These are phyloP conservation scores for Yueomyces sp. DNA, from an alignment of 1,139 yeast species.

Conservation along the genomic window DNA sequence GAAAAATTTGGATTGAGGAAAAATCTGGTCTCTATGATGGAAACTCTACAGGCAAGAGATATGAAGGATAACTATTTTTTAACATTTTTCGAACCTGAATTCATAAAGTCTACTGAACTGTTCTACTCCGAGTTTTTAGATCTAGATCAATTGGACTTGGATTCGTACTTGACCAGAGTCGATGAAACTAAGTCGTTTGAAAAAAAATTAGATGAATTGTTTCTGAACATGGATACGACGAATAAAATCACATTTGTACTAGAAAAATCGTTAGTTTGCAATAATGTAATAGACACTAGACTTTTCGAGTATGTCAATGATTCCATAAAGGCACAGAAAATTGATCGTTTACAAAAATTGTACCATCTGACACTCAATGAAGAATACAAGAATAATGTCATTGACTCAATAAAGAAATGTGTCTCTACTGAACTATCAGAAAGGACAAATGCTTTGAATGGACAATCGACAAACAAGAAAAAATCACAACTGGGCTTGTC, in stretches of 20 bases:
- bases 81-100: conserved; percentile 53
- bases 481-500: conserved; percentile 39
- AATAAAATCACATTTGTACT: conserved; percentile 11
- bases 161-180: conserved; percentile 38
- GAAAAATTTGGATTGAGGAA: conserved; percentile 19
- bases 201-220: conserved; percentile 31
- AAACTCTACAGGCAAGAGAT: conserved; percentile 32
- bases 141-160: conserved; percentile 34
- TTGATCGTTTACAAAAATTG: conserved; percentile 8
- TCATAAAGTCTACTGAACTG: conserved; percentile 41
- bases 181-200: conserved; percentile 39
- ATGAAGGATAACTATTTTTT: conserved; percentile 40
- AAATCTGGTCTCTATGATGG: conserved; percentile 54
- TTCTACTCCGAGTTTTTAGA: conserved; percentile 39
- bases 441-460: conserved; percentile 6
- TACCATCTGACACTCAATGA: conserved; percentile 11
- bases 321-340: conserved; percentile 6
- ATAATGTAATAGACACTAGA: conserved; percentile 7
- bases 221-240: conserved; percentile 14
- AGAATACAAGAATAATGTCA: conserved; percentile 9
- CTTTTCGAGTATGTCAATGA: conserved; percentile 6
- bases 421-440: conserved; percentile 32
- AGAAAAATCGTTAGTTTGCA: conserved; percentile 16
- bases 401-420: conserved; percentile 33
- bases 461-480: conserved; percentile 15